These are phyloP conservation scores for Claviceps fusiformis DNA, from an alignment of 2,329 filamentous ascomycete species.

Conservation along the genomic window DNA sequence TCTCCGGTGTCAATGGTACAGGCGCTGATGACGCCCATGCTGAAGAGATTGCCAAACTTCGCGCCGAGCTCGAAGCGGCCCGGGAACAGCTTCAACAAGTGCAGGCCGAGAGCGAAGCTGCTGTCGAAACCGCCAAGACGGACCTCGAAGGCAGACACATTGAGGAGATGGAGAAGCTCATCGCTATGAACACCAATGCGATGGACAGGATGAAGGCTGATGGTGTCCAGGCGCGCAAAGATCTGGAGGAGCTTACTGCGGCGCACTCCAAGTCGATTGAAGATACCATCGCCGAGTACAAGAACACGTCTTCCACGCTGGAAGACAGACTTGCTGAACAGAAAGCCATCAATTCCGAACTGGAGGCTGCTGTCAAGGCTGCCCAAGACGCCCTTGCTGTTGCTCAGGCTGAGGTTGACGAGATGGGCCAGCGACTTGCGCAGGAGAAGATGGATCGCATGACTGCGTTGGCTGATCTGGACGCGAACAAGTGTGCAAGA, in stretches of 20 bases:
- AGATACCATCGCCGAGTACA: constrained; percentile 26
- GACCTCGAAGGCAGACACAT: constrained; percentile 32
- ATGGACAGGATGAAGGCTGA: constrained; percentile 28
- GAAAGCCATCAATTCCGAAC: constrained; percentile 20
- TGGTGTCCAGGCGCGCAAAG: constrained; percentile 22
- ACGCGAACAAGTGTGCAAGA: constrained; percentile 41
- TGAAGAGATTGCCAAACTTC: constrained; percentile 18
- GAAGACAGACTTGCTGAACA: constrained; percentile 24
- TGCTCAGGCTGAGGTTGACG: constrained; percentile 32
- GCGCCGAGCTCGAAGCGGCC: constrained; percentile 20
- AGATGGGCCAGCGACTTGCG: constrained; percentile 39
- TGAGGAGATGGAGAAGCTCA: constrained; percentile 33
- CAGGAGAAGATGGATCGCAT: constrained; percentile 48
- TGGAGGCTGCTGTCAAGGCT: constrained; percentile 22
- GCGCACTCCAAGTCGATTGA: constrained; percentile 25
- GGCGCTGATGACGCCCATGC: constrained; percentile 14
- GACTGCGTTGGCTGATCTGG: constrained; percentile 45
- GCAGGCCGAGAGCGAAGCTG: constrained; percentile 28
- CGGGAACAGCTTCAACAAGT: constrained; percentile 34
- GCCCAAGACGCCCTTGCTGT: constrained; percentile 31
- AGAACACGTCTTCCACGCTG: constrained; percentile 18
- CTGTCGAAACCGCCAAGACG: constrained; percentile 30
- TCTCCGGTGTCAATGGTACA: constrained; percentile 18
- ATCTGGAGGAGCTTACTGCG: constrained; percentile 29
- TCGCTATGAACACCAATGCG: constrained; percentile 27